A percentile compares a stretch with the other conserved stretches of the same genome.
These are phyloP conservation scores for Saccharomyces hybrid DNA, from an alignment of 1,139 yeast species.

Conservation along the genomic window DNA sequence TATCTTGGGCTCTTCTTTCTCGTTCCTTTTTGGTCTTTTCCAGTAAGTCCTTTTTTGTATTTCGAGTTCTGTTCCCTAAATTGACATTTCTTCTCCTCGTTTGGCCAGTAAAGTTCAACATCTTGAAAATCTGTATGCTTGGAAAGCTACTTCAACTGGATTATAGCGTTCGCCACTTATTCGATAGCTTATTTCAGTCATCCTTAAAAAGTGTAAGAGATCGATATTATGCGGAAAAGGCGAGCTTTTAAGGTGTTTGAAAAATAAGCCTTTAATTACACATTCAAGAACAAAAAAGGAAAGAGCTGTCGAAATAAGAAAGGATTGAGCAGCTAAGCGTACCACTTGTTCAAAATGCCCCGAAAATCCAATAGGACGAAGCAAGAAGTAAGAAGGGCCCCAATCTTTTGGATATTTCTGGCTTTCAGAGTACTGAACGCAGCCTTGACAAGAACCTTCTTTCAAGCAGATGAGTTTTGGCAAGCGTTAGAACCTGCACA, in stretches of 20 bases:
- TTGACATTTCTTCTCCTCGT: conserved; percentile 60
- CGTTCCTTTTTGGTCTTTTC: conserved; percentile 62
- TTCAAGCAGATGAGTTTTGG: conserved; percentile 95
- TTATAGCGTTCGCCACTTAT: neutral
- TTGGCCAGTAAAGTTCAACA: conserved; percentile 58
- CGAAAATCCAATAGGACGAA: neutral
- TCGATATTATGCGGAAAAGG: neutral
- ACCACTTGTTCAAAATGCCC: neutral
- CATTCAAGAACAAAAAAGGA: neutral
- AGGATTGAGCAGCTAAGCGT: neutral
- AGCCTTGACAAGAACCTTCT: conserved; percentile 58
- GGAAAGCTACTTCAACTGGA: neutral
- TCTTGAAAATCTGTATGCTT: conserved; percentile 4
- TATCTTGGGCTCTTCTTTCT: conserved; percentile 53
- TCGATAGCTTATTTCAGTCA: neutral
- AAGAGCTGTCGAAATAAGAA: neutral
- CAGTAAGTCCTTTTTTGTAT: conserved; percentile 37
- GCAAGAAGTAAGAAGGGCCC: neutral
- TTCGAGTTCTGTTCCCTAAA: conserved; percentile 46
- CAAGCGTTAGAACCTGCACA: conserved; percentile 94
- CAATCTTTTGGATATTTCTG: conserved; percentile 14
- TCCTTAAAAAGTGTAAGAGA: neutral
- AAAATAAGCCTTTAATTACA: neutral
- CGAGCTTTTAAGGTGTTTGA: neutral
- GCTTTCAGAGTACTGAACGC: conserved; percentile 54